Evolutionary conservation across 1,284 basidiomycete genomes (phyloP).

Genomic region (Cutaneotrichosporon spelunceum): DNA sequence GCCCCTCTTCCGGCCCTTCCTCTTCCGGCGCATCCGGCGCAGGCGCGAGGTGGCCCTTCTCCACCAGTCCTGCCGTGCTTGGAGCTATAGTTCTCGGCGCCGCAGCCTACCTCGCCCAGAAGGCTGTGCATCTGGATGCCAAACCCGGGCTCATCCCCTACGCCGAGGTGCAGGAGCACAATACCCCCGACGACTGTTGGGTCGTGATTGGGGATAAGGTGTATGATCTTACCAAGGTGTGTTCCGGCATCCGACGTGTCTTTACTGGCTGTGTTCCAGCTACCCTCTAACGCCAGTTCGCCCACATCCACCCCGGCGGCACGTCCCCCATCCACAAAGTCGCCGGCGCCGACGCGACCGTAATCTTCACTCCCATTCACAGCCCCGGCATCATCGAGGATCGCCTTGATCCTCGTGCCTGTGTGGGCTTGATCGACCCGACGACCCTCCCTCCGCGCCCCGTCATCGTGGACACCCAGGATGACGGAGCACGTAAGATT

Average conservation of each 20-base stretch:
- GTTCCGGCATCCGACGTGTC: not conserved
- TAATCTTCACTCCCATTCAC: slow-evolving; percentile 47
- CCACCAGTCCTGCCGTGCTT: not conserved
- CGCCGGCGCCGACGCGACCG: slow-evolving; percentile 48
- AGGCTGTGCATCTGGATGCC: slow-evolving; percentile 5
- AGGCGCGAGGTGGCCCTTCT: not conserved
- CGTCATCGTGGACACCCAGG: slow-evolving; percentile 13
- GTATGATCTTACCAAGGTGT: slow-evolving; percentile 67
- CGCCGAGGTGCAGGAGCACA: slow-evolving; percentile 59
- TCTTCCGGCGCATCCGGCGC: too few relatives aligned
- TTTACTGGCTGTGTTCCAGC: not conserved
- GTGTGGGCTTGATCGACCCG: slow-evolving; percentile 32
- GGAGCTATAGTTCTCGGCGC: not conserved
- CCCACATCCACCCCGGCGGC: slow-evolving; percentile 47
- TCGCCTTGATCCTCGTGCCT: slow-evolving; percentile 34
- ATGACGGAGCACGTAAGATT: slow-evolving; percentile 31
- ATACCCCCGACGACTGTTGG: slow-evolving; percentile 64
- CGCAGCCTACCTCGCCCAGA: slow-evolving; percentile 2
- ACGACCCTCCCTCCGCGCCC: slow-evolving; percentile 30
- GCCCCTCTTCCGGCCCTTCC: not conserved
- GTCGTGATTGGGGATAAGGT: slow-evolving; percentile 65
- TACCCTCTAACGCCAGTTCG: slow-evolving; percentile 32
- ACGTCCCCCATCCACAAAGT: slow-evolving; percentile 35
- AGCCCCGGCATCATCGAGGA: slow-evolving; percentile 49
- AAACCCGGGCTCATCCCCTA: slow-evolving; percentile 46